Conservation (phyloP, 805 yeast genomes). For the Martiniozyma abietophila region DNA sequence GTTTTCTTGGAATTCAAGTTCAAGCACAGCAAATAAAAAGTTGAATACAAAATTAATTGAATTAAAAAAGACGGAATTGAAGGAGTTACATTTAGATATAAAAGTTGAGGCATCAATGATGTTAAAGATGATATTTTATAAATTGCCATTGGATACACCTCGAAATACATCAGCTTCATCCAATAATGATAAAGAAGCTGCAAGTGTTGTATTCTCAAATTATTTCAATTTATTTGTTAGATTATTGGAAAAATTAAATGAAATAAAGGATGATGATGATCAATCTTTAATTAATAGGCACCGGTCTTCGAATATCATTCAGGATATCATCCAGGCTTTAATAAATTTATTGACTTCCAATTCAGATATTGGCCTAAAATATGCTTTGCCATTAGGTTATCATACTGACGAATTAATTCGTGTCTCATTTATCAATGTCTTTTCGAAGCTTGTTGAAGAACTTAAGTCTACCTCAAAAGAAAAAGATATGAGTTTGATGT, state of each 20-base stretch:
- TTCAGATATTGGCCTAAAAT: conserved; percentile 66
- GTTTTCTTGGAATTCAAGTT: conserved; percentile 6
- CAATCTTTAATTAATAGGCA: conserved; percentile 30
- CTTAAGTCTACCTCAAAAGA: conserved; percentile 16
- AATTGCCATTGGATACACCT: conserved; percentile 54
- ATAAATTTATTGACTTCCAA: conserved; percentile 65
- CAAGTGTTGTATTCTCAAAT: conserved; percentile 54
- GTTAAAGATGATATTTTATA: conserved; percentile 43
- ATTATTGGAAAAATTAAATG: conserved; percentile 38
- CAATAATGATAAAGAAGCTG: conserved; percentile 18
- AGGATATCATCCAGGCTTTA: conserved; percentile 54
- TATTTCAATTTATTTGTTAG: conserved; percentile 56
- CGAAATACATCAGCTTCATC: conserved; percentile 30
- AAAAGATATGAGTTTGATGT: conserved; percentile 8
- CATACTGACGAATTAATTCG: conserved; percentile 58
- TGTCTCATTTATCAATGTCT: conserved; percentile 67
- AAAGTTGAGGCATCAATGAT: conserved; percentile 48
- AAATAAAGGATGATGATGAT: conserved; percentile 7
- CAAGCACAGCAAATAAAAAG: conserved; percentile 3
- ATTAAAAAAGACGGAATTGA: conserved; percentile 17
- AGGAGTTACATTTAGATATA: conserved; percentile 24
- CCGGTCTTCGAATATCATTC: conserved; percentile 47
- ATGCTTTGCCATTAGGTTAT: conserved; percentile 71
- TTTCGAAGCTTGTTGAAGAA: conserved; percentile 48
- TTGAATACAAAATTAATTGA: conserved; percentile 12